Evolutionary conservation across 2,329 filamentous ascomycete genomes (phyloP).

Genomic region (Nigrograna mackinnonii): DNA sequence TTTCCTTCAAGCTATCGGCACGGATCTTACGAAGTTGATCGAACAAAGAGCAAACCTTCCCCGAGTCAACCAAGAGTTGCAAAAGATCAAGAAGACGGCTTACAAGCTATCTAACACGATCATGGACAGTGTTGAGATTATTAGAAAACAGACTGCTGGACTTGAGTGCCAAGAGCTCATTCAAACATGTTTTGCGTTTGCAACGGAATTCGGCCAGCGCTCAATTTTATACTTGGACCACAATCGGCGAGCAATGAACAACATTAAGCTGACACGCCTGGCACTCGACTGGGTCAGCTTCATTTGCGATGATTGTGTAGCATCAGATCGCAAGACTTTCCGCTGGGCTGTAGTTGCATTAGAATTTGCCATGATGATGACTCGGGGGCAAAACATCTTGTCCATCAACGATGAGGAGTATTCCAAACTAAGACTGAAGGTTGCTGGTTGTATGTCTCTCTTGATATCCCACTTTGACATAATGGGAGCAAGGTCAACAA

Average conservation of each 20-base stretch:
- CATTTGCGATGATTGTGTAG: slow-evolving; percentile 94
- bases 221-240: slow-evolving; percentile 95
- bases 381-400: slow-evolving; percentile 89
- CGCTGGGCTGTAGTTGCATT: slow-evolving; percentile 94
- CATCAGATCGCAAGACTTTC: slow-evolving; percentile 93
- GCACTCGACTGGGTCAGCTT: slow-evolving; percentile 97
- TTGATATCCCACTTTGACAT: slow-evolving; percentile 99
- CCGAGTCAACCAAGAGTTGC: slow-evolving; percentile 87
- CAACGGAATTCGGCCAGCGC: slow-evolving; percentile 97
- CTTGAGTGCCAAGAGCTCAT: slow-evolving; percentile 93
- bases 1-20: slow-evolving; percentile 77
- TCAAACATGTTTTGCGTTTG: slow-evolving; percentile 96
- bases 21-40: slow-evolving; percentile 85
- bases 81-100: slow-evolving; percentile 92
- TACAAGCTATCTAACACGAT: slow-evolving; percentile 97
- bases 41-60: slow-evolving; percentile 92
- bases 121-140: slow-evolving; percentile 97
- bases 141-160: slow-evolving; percentile 80
- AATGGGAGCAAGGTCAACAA: slow-evolving; percentile 91
- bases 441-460: slow-evolving; percentile 95
- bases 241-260: slow-evolving; percentile 95
- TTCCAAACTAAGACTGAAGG: slow-evolving; percentile 78
- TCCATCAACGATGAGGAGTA: slow-evolving; percentile 89
- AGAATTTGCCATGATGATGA: slow-evolving; percentile 98
- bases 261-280: slow-evolving; percentile 89